A percentile compares a stretch with the other conserved stretches of the same genome.
Conservation (phyloP, 345 rosid species). For the Stellera chamaejasme region DNA sequence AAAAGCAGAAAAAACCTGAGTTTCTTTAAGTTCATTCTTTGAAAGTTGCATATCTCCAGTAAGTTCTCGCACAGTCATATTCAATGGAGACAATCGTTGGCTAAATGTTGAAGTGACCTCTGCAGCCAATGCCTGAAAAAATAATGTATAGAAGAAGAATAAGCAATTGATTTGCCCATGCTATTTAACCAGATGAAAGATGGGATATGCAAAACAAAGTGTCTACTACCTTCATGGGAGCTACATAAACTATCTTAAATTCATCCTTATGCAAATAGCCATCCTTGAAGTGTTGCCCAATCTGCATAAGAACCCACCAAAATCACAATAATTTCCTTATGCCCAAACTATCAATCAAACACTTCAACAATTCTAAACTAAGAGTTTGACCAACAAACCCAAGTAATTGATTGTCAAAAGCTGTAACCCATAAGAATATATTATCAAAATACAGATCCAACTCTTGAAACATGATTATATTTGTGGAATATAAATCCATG, state of each 20-base stretch:
- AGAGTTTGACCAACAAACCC: no score
- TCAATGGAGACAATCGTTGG: conserved; percentile 82
- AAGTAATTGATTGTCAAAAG: no score
- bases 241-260: conserved; percentile 96
- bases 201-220: no score
- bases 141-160: conserved; percentile 2
- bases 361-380: no score
- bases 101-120: conserved; percentile 92
- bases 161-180: conserved; percentile 7
- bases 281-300: conserved; percentile 90
- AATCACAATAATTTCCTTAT: background rate
- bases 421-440: no score
- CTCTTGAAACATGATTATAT: no score
- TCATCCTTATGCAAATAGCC: conserved; percentile 91
- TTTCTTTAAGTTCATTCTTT: conserved; percentile 80
- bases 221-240: conserved; percentile 93
- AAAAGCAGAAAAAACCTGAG: conserved; percentile 54
- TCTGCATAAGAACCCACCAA: conserved; percentile 34
- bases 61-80: conserved; percentile 90
- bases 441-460: no score
- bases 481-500: no score
- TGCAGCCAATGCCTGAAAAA: conserved; percentile 85
- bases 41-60: conserved; percentile 99
- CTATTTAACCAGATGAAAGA: background rate
- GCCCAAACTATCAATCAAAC: background rate